A percentile compares a stretch with the other conserved stretches of the same genome.
These are phyloP conservation scores for Paraconiothyrium brasiliense DNA, from an alignment of 2,329 filamentous ascomycete species.

Conservation along the genomic window DNA sequence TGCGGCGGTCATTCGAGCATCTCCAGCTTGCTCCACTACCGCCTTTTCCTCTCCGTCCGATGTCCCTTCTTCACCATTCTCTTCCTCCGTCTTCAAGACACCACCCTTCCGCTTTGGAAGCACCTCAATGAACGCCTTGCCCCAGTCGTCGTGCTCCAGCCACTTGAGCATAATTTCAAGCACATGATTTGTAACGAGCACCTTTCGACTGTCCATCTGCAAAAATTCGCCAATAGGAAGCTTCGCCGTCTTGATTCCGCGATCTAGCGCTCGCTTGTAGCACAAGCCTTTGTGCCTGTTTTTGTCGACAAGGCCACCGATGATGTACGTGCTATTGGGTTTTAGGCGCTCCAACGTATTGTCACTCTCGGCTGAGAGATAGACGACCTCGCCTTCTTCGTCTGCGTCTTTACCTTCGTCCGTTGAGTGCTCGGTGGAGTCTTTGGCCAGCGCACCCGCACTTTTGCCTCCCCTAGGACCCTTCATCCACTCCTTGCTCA, in stretches of 20 bases:
- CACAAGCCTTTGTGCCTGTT: conserved; percentile 96
- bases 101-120: conserved; percentile 93
- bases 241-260: conserved; percentile 85
- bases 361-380: conserved; percentile 91
- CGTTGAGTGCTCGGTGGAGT: background rate
- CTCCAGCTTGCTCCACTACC: background rate
- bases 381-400: conserved; percentile 72
- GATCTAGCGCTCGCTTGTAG: conserved; percentile 79
- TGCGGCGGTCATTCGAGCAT: background rate
- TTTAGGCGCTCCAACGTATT: conserved; percentile 84
- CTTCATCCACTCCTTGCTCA: conserved; percentile 74
- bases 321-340: conserved; percentile 89
- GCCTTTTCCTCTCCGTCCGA: conserved; percentile 22
- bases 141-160: conserved; percentile 92
- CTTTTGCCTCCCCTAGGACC: conserved; percentile 66
- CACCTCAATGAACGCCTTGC: conserved; percentile 83
- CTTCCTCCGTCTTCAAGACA: conserved; percentile 61
- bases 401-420: conserved; percentile 24
- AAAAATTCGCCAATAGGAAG: conserved; percentile 96
- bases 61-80: conserved; percentile 25
- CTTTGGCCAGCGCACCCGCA: conserved; percentile 64
- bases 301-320: conserved; percentile 94
- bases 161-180: conserved; percentile 95
- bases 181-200: conserved; percentile 94
- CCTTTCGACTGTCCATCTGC: conserved; percentile 84